Evolutionary conservation across 179 eudicot genomes (phyloP), one percentile per base, ranked within the genome.

Genomic region (Amaranthus tricolor): DNA sequence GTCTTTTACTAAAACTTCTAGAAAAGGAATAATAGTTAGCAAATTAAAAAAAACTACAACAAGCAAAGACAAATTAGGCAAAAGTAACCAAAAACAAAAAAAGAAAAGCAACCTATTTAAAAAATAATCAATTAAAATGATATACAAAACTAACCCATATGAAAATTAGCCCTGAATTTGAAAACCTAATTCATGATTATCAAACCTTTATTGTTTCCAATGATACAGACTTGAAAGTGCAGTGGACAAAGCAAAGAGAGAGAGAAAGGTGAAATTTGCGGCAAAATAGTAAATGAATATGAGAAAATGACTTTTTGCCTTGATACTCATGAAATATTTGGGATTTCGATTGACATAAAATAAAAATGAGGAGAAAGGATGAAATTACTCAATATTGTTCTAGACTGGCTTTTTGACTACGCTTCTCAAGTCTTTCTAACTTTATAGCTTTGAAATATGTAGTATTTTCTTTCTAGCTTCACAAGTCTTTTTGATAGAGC

Each of bases 131-230:
- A 52, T 1, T 24, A 68, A 68, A 31, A 6, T 3, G 44, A 64
- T 49, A 80, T 73, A 62, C 57, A 11, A 6, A 74, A 77, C 84
- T 77, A 0, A 81, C 84, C 84, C 84, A 77, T 71, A 21, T 43
- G 59, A 73, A 16, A 58, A 77, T 68, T 21, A 57, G 31, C 43
- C 19, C 74, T 47, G 19, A 73, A 14, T 56, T 63, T 0, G 20
- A 58, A 64, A 20, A 31, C 51, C 71, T 52, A 55, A 53, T 74
- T 49, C 80, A 69, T 62, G 74, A 65, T 69, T 64, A 11, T 58
- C 65, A 76, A 77, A 68, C 62, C 57, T 78, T 21, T 63, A 61
- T 0, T 8, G 19, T 9, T 44, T 0, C 17, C 51, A 68, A 24
- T 50, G 78, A 77, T 77, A 56, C 13, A 66, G 31, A 31, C 20